Evolutionary conservation across 2,329 filamentous ascomycete species (phyloP), one percentile per base, ranked within the genome.

Genomic region (Fusarium haematococcum): DNA sequence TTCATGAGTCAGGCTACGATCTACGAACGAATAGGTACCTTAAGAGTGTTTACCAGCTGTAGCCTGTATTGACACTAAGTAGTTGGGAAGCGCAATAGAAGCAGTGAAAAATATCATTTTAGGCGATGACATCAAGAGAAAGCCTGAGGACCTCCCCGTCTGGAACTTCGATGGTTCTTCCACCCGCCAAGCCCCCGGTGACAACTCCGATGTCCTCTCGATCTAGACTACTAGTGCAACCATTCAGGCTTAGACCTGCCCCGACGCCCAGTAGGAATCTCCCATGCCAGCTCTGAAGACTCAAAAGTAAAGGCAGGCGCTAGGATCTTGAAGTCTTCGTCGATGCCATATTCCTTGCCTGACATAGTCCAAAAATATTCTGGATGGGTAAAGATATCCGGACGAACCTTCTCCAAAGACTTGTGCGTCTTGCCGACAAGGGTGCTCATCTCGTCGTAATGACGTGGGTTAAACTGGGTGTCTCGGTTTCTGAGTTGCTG

Each of bases 171-270:
- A 88, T 66, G 96, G 96, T 81, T 98, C 95, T 68, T 98, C 95
- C 16, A 98, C 95, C 78, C 92, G 90, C 78, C 96, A 98, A 86
- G 96, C 96, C 58, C 94, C 95, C 45, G 95, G 95, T 80, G 94
- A 97, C 85, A 97, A 98, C 91, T 98, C 95, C 57, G 96, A 98
- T 86, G 94, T 98, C 88, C 6, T 8, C 33, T 37, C 14, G 7
- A 10, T 39, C 1, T n/a, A n/a, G 20, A 20, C 20, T 20, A 20
- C 37, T n/a, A n/a, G 4, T 39, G 0, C 37, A n/a, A n/a, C 37
- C 37, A 39, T 39, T 39, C 37, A 39, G 37, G 37, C 37, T 39
- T 39, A 39, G 37, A 39, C 37, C 37, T 39, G 37, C 37, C 37
- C 37, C 37, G 37, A 5, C 37, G 18, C 37, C 37, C 37, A 0